These are phyloP conservation scores for Linanthus parryae DNA, from an alignment of 148 eudicot genomes.

Conservation along the genomic window DNA sequence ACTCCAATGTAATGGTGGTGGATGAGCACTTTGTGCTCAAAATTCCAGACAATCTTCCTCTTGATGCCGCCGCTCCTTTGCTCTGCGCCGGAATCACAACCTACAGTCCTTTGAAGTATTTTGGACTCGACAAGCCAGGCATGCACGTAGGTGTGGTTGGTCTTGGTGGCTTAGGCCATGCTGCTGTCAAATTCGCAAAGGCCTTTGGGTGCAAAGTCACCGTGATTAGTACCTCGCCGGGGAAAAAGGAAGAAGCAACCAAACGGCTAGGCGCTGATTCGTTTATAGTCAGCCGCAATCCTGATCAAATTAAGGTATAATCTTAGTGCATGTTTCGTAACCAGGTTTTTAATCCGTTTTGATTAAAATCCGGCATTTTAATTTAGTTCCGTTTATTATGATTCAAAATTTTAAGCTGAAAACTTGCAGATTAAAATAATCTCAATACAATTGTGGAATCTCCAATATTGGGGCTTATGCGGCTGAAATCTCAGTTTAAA, in stretches of 20 bases:
- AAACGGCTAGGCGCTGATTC: slow-evolving; percentile 26
- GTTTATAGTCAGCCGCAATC: slow-evolving; percentile 24
- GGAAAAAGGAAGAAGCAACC: slow-evolving; percentile 30
- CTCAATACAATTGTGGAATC: too few species aligned
- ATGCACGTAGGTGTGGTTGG: slow-evolving; percentile 30
- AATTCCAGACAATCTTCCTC: slow-evolving; percentile 13
- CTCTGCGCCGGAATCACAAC: slow-evolving; percentile 42
- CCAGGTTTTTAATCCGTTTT: too few species aligned
- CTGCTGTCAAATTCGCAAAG: slow-evolving; percentile 34
- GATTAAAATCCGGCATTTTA: too few species aligned
- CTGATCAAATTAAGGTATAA: slow-evolving; percentile 12
- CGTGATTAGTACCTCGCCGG: slow-evolving; percentile 26
- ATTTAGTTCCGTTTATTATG: too few species aligned
- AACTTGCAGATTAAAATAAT: too few species aligned
- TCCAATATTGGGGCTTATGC: too few species aligned
- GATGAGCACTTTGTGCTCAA: slow-evolving; percentile 12
- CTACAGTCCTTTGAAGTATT: slow-evolving; percentile 32
- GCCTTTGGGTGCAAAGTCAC: slow-evolving; percentile 36
- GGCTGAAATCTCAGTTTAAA: too few species aligned
- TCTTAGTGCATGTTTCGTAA: too few species aligned
- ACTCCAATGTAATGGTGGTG: slow-evolving; percentile 22
- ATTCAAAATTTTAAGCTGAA: too few species aligned
- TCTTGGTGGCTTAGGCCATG: slow-evolving; percentile 36
- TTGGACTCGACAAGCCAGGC: slow-evolving; percentile 33
- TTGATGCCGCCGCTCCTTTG: slow-evolving; percentile 33